Percentiles rank a stretch among this genome's conserved stretches.
These are phyloP conservation scores for Davidsoniella australis DNA, from an alignment of 2,329 filamentous ascomycete species.

Conservation along the genomic window DNA sequence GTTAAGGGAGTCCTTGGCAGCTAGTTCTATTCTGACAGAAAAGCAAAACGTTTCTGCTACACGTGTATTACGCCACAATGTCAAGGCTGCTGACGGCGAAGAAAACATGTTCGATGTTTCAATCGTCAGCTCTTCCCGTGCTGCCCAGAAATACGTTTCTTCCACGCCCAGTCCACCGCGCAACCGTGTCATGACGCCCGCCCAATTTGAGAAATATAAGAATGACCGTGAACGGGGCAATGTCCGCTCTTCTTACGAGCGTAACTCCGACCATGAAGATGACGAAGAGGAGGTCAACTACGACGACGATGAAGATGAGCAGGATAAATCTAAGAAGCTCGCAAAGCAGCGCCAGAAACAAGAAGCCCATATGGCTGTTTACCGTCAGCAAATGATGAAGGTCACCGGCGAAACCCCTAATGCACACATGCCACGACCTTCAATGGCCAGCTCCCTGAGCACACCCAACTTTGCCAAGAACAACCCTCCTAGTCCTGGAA, in stretches of 20 bases:
- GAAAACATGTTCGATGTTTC: conserved; percentile 40
- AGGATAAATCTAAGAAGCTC: conserved; percentile 55
- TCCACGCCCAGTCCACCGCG: conserved; percentile 26
- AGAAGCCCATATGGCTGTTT: conserved; percentile 76
- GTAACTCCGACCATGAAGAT: conserved; percentile 33
- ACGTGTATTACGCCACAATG: neutral
- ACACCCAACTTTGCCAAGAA: conserved; percentile 37
- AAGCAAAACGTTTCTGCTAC: neutral
- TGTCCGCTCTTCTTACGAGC: conserved; percentile 17
- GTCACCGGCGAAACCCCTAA: conserved; percentile 44
- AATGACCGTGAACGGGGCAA: conserved; percentile 49
- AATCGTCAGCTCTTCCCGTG: conserved; percentile 22
- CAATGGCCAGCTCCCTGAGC: conserved; percentile 40
- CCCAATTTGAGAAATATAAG: conserved; percentile 68
- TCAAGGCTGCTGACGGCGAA: conserved; percentile 19
- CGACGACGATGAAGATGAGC: conserved; percentile 62
- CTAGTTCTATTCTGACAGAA: conserved; percentile 27
- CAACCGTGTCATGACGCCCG: conserved; percentile 78
- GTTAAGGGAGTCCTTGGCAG: conserved; percentile 33
- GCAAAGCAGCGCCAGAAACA: conserved; percentile 70
- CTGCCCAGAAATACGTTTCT: conserved; percentile 21
- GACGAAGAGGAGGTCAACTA: conserved; percentile 49
- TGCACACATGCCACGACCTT: conserved; percentile 28
- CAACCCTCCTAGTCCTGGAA: conserved; percentile 20
- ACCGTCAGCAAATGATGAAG: conserved; percentile 94